Conservation (phyloP, 345 rosid species). For the Murraya paniculata region DNA sequence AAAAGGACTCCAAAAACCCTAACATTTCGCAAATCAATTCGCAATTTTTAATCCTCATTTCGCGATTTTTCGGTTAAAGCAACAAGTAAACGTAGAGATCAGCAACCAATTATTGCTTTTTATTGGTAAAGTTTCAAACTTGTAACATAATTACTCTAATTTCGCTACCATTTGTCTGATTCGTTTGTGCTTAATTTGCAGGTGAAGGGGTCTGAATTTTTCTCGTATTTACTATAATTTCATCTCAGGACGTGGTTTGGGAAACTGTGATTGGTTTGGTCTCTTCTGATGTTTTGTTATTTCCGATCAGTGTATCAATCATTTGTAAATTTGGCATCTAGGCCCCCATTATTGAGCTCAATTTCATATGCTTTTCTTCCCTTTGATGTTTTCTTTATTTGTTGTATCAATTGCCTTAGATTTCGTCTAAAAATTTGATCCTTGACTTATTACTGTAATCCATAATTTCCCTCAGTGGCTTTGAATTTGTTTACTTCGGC, state of each 20-base stretch:
- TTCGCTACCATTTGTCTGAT: conserved; percentile 15
- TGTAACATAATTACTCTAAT: neutral
- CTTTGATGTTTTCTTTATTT: conserved; percentile 66
- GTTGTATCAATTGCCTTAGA: conserved; percentile 72
- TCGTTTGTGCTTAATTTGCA: conserved; percentile 24
- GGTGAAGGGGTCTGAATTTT: conserved; percentile 18
- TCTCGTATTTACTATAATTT: neutral
- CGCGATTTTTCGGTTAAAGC: conserved; percentile 11
- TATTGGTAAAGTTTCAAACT: conserved; percentile 13
- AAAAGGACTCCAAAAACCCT: neutral
- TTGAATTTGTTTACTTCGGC: neutral
- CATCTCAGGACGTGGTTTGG: conserved; percentile 12
- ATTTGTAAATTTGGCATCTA: conserved; percentile 40
- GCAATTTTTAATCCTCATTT: neutral
- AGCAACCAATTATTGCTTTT: conserved; percentile 8
- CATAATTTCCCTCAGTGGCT: neutral
- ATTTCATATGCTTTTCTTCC: conserved; percentile 58
- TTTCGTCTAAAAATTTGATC: conserved; percentile 81
- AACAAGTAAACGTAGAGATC: conserved; percentile 19
- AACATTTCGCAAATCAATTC: neutral
- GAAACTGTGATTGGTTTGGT: conserved; percentile 28
- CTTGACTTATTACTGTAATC: neutral
- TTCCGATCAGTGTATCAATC: conserved; percentile 50
- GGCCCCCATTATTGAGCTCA: conserved; percentile 42
- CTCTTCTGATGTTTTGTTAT: conserved; percentile 77